A percentile compares a stretch with the other conserved stretches of the same genome.
Conservation (phyloP, 345 rosid genomes). For the Capsella bursapastoris region DNA sequence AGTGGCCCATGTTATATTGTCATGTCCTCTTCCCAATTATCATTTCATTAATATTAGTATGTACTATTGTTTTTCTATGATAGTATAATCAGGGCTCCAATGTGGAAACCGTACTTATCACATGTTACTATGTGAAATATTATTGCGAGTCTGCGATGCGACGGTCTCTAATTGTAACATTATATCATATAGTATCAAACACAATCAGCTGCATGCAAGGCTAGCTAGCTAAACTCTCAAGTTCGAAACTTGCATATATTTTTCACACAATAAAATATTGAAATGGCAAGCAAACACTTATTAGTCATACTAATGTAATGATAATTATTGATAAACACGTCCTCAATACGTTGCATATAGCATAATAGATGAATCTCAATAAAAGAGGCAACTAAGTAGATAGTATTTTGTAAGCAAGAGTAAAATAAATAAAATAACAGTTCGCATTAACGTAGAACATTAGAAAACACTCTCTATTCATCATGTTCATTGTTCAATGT, state of each 20-base stretch:
- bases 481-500: slow-evolving; percentile 1
- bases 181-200: not conserved
- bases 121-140: slow-evolving; percentile 16
- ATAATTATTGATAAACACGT: not conserved
- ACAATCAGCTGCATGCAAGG: not conserved
- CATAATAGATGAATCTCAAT: not conserved
- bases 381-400: not conserved
- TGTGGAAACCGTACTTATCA: slow-evolving; percentile 20
- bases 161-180: not conserved
- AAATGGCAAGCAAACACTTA: not conserved
- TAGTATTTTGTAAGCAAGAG: not conserved
- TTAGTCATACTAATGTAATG: not conserved
- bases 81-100: not conserved
- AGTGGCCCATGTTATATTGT: slow-evolving; percentile 28
- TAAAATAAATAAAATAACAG: not conserved
- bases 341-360: not conserved
- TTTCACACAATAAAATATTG: not conserved
- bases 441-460: slow-evolving; percentile 5
- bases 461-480: slow-evolving; percentile 5
- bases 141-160: not conserved
- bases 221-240: not conserved
- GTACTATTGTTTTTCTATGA: not conserved
- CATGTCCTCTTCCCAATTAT: slow-evolving; percentile 13
- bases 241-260: not conserved
- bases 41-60: not conserved